These are phyloP conservation scores for Rhizopus microsporus DNA, from an alignment of 371 early-diverging fungal species.

Conservation along the genomic window DNA sequence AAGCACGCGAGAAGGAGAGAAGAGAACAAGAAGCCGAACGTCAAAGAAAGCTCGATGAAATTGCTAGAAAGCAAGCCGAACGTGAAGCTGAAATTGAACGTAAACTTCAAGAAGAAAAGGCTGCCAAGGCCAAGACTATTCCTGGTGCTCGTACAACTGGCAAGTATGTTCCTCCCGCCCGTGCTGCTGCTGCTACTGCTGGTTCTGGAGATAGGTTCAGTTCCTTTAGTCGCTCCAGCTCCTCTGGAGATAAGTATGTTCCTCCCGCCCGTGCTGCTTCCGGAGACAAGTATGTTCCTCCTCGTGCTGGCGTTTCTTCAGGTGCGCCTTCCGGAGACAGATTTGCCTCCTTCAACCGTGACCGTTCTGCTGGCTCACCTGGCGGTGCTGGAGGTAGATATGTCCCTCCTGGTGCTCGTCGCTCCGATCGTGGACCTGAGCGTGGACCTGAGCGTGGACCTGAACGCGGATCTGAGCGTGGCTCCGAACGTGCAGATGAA, in stretches of 20 bases:
- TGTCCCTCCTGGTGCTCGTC: not conserved
- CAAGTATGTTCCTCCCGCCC: constrained; percentile 14
- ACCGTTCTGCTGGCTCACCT: constrained; percentile 8
- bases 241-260: constrained; percentile 7
- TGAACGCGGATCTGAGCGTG: not conserved
- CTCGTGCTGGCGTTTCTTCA: constrained; percentile 3
- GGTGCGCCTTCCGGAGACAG: constrained; percentile 10
- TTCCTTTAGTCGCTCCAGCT: no score
- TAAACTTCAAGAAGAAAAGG: constrained; percentile 19
- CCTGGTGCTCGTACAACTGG: constrained; percentile 8
- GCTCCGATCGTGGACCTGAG: not conserved
- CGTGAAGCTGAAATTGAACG: constrained; percentile 45
- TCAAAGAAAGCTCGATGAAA: constrained; percentile 37
- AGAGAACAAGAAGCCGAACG: constrained; percentile 33
- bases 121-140: constrained; percentile 2
- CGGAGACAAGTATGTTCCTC: not conserved
- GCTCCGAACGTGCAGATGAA: not conserved
- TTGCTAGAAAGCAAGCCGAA: constrained; percentile 42
- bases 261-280: constrained; percentile 9
- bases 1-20: constrained; percentile 32
- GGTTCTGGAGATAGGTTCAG: constrained; percentile 4
- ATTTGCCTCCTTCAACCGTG: constrained; percentile 10
- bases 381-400: not conserved
- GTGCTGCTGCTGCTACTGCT: constrained; percentile 5
- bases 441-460: constrained; percentile 7